Percentiles rank a stretch among this genome's conserved stretches.
phyloP scores from a whole-genome alignment of 176 grass and related monocot species.

The Rhipidocladum racemiflorum region DNA sequence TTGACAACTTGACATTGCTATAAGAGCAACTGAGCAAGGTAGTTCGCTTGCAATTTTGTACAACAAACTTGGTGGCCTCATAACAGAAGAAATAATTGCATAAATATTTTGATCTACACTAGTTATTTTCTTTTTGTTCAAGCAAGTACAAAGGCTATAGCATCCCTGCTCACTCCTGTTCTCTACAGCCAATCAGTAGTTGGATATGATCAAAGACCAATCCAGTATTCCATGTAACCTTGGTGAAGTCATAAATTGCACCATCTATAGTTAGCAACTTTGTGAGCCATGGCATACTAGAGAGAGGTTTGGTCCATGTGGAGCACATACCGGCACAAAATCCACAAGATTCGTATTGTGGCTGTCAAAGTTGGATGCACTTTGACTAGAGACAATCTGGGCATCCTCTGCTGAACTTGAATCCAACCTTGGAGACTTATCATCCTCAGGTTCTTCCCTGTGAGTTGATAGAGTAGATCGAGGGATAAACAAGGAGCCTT shows the following conservation, averaged over 20 bases:
- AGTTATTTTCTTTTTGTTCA: background rate
- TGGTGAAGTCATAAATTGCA: background rate
- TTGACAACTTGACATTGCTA: background rate
- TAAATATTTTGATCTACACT: constrained; percentile 2
- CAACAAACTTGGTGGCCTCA: constrained; percentile 11
- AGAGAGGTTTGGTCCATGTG: background rate
- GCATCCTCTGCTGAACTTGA: constrained; percentile 48
- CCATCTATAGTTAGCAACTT: background rate
- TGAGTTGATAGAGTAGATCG: constrained; percentile 77
- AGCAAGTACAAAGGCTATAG: background rate
- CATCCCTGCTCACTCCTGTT: background rate
- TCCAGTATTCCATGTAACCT: background rate
- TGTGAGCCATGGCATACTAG: background rate
- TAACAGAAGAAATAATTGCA: background rate
- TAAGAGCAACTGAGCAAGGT: background rate
- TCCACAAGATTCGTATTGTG: constrained; percentile 45
- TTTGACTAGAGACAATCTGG: constrained; percentile 33
- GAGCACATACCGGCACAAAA: constrained; percentile 54
- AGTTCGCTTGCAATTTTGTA: background rate
- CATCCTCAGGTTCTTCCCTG: constrained; percentile 94
- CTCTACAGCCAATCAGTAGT: background rate
- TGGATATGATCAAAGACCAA: background rate
- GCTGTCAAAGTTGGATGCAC: constrained; percentile 30
- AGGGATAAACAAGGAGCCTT: constrained; percentile 56
- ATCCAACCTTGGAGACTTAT: constrained; percentile 66